Evolutionary conservation across 78 protist genomes (phyloP).

Genomic region (Speleostelium caveatum): DNA sequence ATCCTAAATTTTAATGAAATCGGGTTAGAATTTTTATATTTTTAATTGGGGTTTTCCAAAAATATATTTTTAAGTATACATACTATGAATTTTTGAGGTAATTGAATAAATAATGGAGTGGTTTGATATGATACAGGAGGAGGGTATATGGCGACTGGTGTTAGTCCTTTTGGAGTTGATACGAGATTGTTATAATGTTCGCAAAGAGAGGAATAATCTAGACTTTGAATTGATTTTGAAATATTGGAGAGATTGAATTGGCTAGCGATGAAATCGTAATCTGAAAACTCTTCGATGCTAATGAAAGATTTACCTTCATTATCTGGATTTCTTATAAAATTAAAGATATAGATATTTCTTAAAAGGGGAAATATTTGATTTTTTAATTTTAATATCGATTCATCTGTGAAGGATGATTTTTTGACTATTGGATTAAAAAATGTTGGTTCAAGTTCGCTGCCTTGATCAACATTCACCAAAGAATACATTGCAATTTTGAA

Average conservation of each 20-base stretch:
- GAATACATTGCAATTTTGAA: background rate
- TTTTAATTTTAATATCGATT: background rate
- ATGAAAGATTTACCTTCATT: background rate
- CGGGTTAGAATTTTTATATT: no score
- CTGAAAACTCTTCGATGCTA: conserved; percentile 28
- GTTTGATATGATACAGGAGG: background rate
- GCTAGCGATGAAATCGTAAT: background rate
- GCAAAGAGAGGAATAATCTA: conserved; percentile 8
- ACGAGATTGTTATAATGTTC: no score
- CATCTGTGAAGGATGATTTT: background rate
- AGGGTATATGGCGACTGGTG: background rate
- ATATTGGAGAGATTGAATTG: conserved; percentile 4
- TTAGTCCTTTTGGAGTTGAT: background rate
- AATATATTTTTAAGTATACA: no score
- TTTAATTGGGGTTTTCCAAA: no score
- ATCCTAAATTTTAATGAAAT: no score
- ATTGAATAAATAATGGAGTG: background rate
- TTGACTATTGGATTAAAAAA: no score
- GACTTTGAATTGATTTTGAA: background rate
- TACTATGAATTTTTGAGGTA: no score
- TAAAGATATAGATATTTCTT: no score
- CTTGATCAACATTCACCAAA: background rate
- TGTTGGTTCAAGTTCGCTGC: no score
- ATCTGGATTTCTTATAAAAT: background rate
- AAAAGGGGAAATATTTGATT: background rate